Base-by-base conservation (phyloP, 257 asterid genomes). In the Nicotiana tomentosiformis region DNA sequence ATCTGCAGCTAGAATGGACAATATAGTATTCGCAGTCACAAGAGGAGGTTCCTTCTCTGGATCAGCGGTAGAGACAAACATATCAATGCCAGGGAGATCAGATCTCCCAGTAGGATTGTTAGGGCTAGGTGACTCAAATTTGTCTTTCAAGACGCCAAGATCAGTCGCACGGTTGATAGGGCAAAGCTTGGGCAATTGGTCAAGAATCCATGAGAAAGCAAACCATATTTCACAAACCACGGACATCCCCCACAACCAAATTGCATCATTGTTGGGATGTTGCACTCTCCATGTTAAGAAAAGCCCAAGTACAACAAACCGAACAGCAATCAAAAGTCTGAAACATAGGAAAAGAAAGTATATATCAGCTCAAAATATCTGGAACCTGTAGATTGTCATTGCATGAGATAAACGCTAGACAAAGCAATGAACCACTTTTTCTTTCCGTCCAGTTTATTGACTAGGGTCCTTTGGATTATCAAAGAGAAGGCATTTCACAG, bases 21-120 rank as follows among this genome's bases (percentile, higher is more conserved):
- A 83, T 61, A 92, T 92, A 87, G 97, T 92, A 86, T 92, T 92
- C 4, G 97, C 93, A 18, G 97, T 92, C 85, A 92, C 97, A 14
- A 92, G 97, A 32, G 97, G 97, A 1, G 97, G 97, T 84, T 92
- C 97, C 86, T 92, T 92, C 65, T 92, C 97, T 4, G 97, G 94
- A 89, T 92, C 97, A 66, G 97, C 97, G 5, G 97, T 92, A 12
- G 97, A 92, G 80, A 92, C 97, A 64, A 92, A 92, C 83, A 92
- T 66, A 69, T 92, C 97, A 83, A 90, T 60, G 17, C 97, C 92
- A 0, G 97, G 94, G 60, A 92, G 94, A 86, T 92, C 97, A 26
- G 97, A 92, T 77, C 90, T 92, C 82, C 97, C 93, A 2, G 92
- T 83, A 33, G 97, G 94, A 82, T 92, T 91, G 87, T 62, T 82